Evolutionary conservation across 768 basidiomycete genomes (phyloP), one percentile per base, ranked within the genome.

Genomic region (Boletus rex-veris): DNA sequence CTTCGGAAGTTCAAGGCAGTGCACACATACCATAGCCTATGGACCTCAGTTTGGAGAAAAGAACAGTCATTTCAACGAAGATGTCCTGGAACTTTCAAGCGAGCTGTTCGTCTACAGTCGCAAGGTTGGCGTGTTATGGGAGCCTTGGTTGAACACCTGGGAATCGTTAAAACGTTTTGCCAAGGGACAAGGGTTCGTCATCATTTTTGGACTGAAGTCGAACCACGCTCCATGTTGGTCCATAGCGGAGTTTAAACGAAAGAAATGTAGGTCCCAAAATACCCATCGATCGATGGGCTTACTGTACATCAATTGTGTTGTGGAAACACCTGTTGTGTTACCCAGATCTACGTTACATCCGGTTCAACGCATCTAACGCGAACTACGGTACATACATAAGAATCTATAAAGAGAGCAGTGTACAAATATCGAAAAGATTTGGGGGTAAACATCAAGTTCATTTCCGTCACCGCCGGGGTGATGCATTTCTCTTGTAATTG

Each of bases 21-120:
- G 35, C 33, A 49, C 28, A 64, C 81, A 63, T 57, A 79, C 83
- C 54, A 55, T 83, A 84, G 64, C 77, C 79, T 15, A 64, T 71
- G 39, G 82, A 52, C 65, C 85, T 77, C 65, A 80, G 61, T 44
- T 81, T 81, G 54, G 73, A 75, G 69, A 86, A 86, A 54, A 80
- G 77, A 40, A 85, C 73, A 30, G 84, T 85, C 84, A 86, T 86
- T 11, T 11, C 37, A 14, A 26, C 36, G 42, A 36, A 39, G 44
- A 39, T 3, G 54, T 41, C 35, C 50, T 38, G 31, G 37, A 38
- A 30, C 54, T 24, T 40, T 37, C 38, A 33, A 51, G 40, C 40
- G 10, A 33, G 51, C 59, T 41, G 56, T 24, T 52, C 43, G 57
- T 58, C 19, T 52, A 49, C 39, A 35, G 52, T 51, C 36, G 40